Percentiles rank a stretch among this genome's conserved stretches.
These are phyloP conservation scores for Macrotyloma uniflorum DNA, from an alignment of 306 rosid species.

Conservation along the genomic window DNA sequence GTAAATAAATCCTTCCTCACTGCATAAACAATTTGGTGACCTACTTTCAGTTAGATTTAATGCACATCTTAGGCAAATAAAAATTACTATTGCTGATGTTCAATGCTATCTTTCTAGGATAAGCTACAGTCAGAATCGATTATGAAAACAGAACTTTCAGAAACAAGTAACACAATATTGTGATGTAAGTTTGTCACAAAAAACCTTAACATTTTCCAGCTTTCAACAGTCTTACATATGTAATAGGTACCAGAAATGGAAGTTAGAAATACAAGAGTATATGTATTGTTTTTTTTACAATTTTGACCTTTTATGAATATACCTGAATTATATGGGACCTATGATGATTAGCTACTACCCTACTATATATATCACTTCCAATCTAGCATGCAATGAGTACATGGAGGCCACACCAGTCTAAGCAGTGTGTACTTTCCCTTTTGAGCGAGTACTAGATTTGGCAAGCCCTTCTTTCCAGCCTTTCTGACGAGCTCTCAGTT, in stretches of 20 bases:
- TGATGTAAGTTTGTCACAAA: neutral
- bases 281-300: slow-evolving; percentile 39
- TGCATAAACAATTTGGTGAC: neutral
- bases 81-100: neutral
- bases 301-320: slow-evolving; percentile 33
- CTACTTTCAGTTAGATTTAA: neutral
- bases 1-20: neutral
- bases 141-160: neutral
- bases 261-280: slow-evolving; percentile 24
- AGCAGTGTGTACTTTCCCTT: slow-evolving; percentile 61
- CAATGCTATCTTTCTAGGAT: neutral
- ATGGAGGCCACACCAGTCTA: slow-evolving; percentile 34
- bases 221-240: slow-evolving; percentile 30
- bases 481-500: slow-evolving; percentile 83
- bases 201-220: slow-evolving; percentile 3
- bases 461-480: slow-evolving; percentile 89
- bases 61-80: neutral
- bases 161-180: neutral
- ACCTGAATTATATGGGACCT: slow-evolving; percentile 21
- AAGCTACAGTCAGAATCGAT: neutral
- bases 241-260: slow-evolving; percentile 11
- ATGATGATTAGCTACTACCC: slow-evolving; percentile 29
- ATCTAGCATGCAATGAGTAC: slow-evolving; percentile 34
- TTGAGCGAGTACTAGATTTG: slow-evolving; percentile 54
- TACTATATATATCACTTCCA: slow-evolving; percentile 26